These are phyloP conservation scores for Aspergillus sp. DNA, from an alignment of 2,329 filamentous ascomycete genomes.

Conservation along the genomic window DNA sequence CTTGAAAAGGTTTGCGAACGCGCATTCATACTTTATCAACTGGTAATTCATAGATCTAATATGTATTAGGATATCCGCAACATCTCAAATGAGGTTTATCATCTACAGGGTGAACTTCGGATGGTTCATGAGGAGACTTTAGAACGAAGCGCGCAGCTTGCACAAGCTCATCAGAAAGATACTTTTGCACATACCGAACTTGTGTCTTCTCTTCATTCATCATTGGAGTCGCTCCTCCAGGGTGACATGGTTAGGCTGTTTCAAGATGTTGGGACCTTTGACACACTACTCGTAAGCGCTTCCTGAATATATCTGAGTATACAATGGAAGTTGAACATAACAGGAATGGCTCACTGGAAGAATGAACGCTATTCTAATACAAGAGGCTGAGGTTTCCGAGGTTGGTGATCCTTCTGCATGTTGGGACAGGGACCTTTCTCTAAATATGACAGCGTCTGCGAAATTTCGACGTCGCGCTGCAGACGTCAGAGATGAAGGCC, in stretches of 20 bases:
- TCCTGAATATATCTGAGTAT: constrained; percentile 1
- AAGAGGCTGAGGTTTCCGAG: constrained; percentile 28
- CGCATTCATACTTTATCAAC: background rate
- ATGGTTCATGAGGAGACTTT: constrained; percentile 21
- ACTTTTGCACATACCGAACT: constrained; percentile 21
- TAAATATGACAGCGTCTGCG: constrained; percentile 28
- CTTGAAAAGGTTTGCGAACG: constrained; percentile 17
- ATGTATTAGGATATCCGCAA: constrained; percentile 24
- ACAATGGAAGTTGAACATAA: constrained; percentile 3
- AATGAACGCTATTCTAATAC: constrained; percentile 21
- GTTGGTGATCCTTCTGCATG: constrained; percentile 8
- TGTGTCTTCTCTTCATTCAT: constrained; percentile 22
- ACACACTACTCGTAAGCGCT: constrained; percentile 27
- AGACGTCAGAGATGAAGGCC: constrained; percentile 25
- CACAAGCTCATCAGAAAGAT: constrained; percentile 19
- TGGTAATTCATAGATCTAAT: background rate
- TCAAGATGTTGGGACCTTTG: constrained; percentile 22
- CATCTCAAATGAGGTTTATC: constrained; percentile 14
- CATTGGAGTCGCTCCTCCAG: constrained; percentile 24
- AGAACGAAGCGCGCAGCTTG: constrained; percentile 20
- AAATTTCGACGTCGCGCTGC: constrained; percentile 25
- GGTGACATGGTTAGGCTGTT: constrained; percentile 22
- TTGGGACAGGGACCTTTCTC: background rate
- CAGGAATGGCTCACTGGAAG: constrained; percentile 26
- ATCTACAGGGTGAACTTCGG: constrained; percentile 19